Conservation (phyloP, 2,329 filamentous ascomycete genomes). For the Arachnopeziza araneosa region DNA sequence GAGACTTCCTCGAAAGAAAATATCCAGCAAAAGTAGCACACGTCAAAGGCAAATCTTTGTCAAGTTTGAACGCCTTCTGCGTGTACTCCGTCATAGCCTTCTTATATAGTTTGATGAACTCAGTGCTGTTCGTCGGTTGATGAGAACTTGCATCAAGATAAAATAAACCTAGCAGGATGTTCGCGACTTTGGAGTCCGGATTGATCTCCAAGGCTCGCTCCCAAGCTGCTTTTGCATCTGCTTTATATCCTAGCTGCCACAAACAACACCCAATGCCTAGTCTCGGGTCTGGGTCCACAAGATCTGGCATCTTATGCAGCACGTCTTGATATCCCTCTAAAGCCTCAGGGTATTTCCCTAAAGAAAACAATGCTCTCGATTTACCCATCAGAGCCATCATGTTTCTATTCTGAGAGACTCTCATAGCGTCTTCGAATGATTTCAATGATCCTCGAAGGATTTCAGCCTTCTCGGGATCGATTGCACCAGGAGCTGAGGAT, state of each 20-base stretch:
- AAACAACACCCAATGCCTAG: slow-evolving; percentile 96
- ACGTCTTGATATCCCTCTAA: slow-evolving; percentile 82
- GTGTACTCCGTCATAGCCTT: slow-evolving; percentile 93
- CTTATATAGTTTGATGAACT: slow-evolving; percentile 81
- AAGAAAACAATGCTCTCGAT: slow-evolving; percentile 77
- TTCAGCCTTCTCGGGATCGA: slow-evolving; percentile 70
- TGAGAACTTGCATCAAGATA: slow-evolving; percentile 83
- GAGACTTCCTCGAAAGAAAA: slow-evolving; percentile 77
- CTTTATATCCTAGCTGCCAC: slow-evolving; percentile 93
- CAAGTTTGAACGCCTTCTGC: slow-evolving; percentile 86
- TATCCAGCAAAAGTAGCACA: slow-evolving; percentile 88
- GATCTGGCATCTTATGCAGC: slow-evolving; percentile 75
- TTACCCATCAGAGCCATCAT: slow-evolving; percentile 90
- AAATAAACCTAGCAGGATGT: slow-evolving; percentile 84
- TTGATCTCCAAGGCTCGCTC: slow-evolving; percentile 76
- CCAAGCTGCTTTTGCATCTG: slow-evolving; percentile 88
- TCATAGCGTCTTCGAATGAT: slow-evolving; percentile 89
- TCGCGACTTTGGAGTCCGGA: slow-evolving; percentile 80
- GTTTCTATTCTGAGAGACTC: slow-evolving; percentile 79
- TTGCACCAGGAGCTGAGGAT: slow-evolving; percentile 51
- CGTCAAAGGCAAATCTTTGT: slow-evolving; percentile 84
- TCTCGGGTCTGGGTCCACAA: slow-evolving; percentile 89
- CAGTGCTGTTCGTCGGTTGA: slow-evolving; percentile 74
- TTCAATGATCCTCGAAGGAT: slow-evolving; percentile 81
- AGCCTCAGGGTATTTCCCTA: slow-evolving; percentile 81